Base-by-base conservation (phyloP, 1,139 yeast species). In the Kurtzmaniella quercitrusa region DNA sequence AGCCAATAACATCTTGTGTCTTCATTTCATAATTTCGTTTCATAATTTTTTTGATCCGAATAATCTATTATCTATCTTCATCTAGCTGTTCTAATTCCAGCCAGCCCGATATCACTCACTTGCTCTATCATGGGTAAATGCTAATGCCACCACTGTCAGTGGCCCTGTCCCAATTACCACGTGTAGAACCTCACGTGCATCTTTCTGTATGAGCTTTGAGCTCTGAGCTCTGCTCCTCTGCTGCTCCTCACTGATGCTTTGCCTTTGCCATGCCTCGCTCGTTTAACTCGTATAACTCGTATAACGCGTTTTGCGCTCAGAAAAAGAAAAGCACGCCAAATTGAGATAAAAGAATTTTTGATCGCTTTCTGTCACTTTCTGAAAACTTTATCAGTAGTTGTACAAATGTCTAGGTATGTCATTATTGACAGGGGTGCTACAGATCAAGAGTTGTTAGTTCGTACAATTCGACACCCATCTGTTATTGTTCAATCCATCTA, bases 201-300 rank as follows among this genome's bases (percentile, higher is more conserved):
- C n/a, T n/a, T n/a, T n/a, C n/a, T n/a, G n/a, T n/a, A n/a, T n/a
- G n/a, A n/a, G n/a, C n/a, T n/a, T n/a, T n/a, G n/a, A n/a, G n/a
- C n/a, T n/a, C n/a, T n/a, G n/a, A 21, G 8, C 23, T 21, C 23
- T 21, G 7, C 23, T 5, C 23, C 7, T 21, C 7, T 21, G 23
- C 23, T 21, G 23, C 23, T 8, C 8, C 23, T 5, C 23, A 21
- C 23, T 21, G 4, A 8, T 5, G 23, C 21, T 36, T 6, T 19
- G 15, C 39, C n/a, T 37, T 31, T 12, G 25, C 40, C 25, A 21
- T 14, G 19, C 33, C 16, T 25, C 6, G 34, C 25, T 25, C 34
- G 34, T 25, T 27, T 31, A 19, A n/a, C 34, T 40, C 42, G 42
- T 40, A 18, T 40, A 40, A 16, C 38, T 40, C 42, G 42, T 40